Percentiles rank a stretch among this genome's conserved stretches.
Conservation (phyloP, 225 moss, liverwort and hornwort species). For the Polytrichum commune region DNA sequence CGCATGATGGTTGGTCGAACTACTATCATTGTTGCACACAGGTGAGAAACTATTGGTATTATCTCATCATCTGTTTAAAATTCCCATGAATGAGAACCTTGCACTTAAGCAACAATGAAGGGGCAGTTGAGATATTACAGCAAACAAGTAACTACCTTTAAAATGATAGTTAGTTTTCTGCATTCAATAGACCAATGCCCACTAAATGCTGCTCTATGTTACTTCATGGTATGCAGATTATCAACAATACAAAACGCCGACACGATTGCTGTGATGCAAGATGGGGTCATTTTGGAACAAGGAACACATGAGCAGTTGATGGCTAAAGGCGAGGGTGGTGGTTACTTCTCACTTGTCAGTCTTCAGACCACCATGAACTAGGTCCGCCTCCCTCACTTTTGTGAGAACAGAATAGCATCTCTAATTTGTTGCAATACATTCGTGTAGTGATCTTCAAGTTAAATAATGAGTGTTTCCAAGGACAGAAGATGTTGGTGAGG, state of each 20-base stretch:
- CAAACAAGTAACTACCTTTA: too few species aligned
- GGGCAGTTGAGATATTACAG: too few species aligned
- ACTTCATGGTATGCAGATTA: slow-evolving; percentile 31
- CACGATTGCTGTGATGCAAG: slow-evolving; percentile 68
- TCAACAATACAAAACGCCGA: slow-evolving; percentile 59
- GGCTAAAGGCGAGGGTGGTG: slow-evolving; percentile 68
- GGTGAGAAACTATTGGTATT: slow-evolving; percentile 14
- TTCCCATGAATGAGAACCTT: too few species aligned
- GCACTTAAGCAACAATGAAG: too few species aligned
- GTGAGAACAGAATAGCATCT: too few species aligned
- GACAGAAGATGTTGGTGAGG: too few species aligned
- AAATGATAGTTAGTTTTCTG: too few species aligned
- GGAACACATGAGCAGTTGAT: slow-evolving; percentile 67
- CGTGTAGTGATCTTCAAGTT: not conserved
- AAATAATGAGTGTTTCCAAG: not conserved
- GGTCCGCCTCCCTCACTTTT: not conserved
- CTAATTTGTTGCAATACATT: too few species aligned
- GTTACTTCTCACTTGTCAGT: slow-evolving; percentile 69
- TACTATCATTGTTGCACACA: slow-evolving; percentile 67
- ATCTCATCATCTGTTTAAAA: too few species aligned
- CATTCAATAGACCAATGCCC: too few species aligned
- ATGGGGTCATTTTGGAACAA: slow-evolving; percentile 75
- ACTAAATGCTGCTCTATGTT: not conserved
- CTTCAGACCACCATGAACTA: slow-evolving; percentile 44
- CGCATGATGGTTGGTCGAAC: slow-evolving; percentile 56